Percentiles rank a stretch among this genome's conserved stretches.
phyloP scores from a whole-genome alignment of 345 rosid species.

The Citrus hindsii region DNA sequence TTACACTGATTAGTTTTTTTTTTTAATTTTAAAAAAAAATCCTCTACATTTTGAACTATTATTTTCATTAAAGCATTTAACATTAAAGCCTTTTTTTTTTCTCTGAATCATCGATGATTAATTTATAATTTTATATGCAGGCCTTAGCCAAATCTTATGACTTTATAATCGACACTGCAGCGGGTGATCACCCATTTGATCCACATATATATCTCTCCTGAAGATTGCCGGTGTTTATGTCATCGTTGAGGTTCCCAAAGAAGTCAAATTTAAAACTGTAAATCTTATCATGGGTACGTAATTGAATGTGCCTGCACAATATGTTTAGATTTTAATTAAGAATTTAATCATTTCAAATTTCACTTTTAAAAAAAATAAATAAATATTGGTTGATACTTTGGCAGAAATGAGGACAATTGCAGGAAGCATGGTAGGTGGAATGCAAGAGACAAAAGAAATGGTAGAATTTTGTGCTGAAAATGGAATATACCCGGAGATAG shows the following conservation, averaged over 20 bases:
- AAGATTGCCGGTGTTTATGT: not conserved
- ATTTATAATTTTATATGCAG: not conserved
- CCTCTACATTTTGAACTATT: too few species aligned
- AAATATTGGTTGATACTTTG: not conserved
- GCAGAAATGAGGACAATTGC: conserved; percentile 24
- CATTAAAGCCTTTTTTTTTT: too few species aligned
- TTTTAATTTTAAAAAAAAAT: too few species aligned
- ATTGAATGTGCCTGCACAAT: not conserved
- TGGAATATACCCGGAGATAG: conserved; percentile 29
- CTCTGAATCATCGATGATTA: not conserved
- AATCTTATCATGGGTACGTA: not conserved
- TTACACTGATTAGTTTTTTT: too few species aligned
- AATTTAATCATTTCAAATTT: too few species aligned
- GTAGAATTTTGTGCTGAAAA: conserved; percentile 33
- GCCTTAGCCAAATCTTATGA: conserved; percentile 23
- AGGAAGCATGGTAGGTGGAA: conserved; percentile 33
- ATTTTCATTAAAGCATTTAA: too few species aligned
- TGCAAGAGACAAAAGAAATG: conserved; percentile 32
- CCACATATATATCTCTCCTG: conserved; percentile 6
- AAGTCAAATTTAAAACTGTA: not conserved
- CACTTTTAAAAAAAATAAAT: too few species aligned
- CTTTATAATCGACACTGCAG: conserved; percentile 32
- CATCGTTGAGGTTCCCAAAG: not conserved
- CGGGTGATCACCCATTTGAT: conserved; percentile 37
- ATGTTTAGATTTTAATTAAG: too few species aligned